phyloP scores from a whole-genome alignment of 2,329 filamentous ascomycete genomes.

The Fusarium burgessii region DNA sequence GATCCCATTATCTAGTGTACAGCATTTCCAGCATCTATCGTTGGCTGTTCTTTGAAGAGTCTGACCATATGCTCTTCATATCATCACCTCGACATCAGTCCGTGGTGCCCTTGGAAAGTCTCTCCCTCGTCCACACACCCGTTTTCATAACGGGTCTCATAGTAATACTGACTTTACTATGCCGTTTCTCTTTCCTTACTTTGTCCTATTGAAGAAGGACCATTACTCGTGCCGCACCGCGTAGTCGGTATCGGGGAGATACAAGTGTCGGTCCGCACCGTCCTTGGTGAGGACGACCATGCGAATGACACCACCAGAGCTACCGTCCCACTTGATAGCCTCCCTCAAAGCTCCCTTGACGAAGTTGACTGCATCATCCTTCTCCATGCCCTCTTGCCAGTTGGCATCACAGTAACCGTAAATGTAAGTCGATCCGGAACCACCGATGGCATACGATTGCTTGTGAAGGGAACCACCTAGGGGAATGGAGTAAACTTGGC shows the following conservation, averaged over 20 bases:
- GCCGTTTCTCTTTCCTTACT: conserved; percentile 17
- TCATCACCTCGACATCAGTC: conserved; percentile 15
- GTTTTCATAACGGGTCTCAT: conserved; percentile 35
- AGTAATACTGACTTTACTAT: conserved; percentile 26
- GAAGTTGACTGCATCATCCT: conserved; percentile 89
- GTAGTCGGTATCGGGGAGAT: conserved; percentile 93
- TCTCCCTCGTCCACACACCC: conserved; percentile 14
- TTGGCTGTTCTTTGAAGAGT: conserved; percentile 20
- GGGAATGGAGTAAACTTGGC: conserved; percentile 97
- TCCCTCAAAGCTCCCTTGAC: conserved; percentile 92
- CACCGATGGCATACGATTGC: conserved; percentile 94
- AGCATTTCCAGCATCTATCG: conserved; percentile 36
- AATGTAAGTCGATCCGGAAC: conserved; percentile 98
- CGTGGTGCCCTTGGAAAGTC: conserved; percentile 7
- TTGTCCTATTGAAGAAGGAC: conserved; percentile 36
- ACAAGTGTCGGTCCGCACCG: conserved; percentile 92
- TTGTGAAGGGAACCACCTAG: conserved; percentile 97
- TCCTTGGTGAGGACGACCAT: conserved; percentile 95
- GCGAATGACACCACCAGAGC: conserved; percentile 96
- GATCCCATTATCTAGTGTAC: conserved; percentile 49
- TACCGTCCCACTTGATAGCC: conserved; percentile 99
- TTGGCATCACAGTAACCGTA: conserved; percentile 98
- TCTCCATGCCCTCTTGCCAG: conserved; percentile 95
- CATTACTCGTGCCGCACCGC: conserved; percentile 73
- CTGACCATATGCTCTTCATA: conserved; percentile 18